Conservation (phyloP, 257 asterid species). For the Capsicum chinense region DNA sequence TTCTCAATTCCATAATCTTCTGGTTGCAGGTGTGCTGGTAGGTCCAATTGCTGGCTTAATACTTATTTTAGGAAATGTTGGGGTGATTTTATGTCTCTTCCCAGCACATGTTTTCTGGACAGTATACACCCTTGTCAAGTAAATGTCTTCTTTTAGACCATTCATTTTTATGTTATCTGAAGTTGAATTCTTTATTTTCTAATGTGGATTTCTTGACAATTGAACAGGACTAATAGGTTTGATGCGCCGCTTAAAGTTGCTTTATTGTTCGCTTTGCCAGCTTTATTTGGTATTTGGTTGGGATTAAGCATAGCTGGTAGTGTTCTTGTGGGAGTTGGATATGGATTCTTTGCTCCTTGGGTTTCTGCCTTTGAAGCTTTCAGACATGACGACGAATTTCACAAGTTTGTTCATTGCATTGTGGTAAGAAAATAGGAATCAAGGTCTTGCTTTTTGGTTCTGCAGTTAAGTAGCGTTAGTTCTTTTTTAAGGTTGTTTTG, state of each 20-base stretch:
- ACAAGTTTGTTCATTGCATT: constrained; percentile 66
- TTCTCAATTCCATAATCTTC: constrained; percentile 16
- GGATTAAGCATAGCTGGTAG: constrained; percentile 81
- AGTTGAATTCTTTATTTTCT: neutral
- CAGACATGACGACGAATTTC: constrained; percentile 55
- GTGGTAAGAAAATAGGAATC: constrained; percentile 56
- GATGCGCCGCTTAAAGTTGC: constrained; percentile 83
- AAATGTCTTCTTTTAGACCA: constrained; percentile 24
- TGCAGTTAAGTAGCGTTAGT: neutral
- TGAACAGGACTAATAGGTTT: constrained; percentile 66
- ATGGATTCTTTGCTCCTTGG: constrained; percentile 95
- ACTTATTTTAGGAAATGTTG: constrained; percentile 70
- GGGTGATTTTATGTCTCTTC: constrained; percentile 80
- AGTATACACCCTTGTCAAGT: constrained; percentile 79
- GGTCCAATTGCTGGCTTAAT: constrained; percentile 86
- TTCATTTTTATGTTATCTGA: neutral
- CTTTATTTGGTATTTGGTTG: constrained; percentile 78
- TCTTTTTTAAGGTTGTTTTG: neutral
- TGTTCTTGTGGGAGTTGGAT: constrained; percentile 83
- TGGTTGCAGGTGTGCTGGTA: constrained; percentile 66
- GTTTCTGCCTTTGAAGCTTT: constrained; percentile 91
- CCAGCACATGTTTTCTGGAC: constrained; percentile 97
- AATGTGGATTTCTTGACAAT: neutral
- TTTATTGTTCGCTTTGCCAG: constrained; percentile 79
- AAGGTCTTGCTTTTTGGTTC: neutral